These are phyloP conservation scores for Silene latifolia DNA, from an alignment of 148 eudicot genomes.

Conservation along the genomic window DNA sequence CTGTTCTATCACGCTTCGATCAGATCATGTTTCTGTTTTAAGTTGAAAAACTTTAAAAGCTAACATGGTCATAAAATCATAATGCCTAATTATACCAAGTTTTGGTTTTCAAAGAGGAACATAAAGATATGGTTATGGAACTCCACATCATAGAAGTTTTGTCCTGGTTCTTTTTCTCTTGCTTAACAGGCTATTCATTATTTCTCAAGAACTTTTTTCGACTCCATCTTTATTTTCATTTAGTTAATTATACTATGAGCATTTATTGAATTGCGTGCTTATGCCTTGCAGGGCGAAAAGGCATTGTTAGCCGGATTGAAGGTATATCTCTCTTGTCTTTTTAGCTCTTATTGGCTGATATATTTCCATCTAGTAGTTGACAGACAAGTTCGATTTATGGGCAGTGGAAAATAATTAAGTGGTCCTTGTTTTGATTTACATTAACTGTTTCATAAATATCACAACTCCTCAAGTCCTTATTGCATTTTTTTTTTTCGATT, in stretches of 20 bases:
- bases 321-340: constrained; percentile 37
- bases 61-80: too few species aligned
- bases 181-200: background rate
- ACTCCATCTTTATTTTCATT: background rate
- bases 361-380: background rate
- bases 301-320: constrained; percentile 61
- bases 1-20: background rate
- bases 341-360: background rate
- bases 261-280: constrained; percentile 11
- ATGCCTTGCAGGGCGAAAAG: constrained; percentile 41
- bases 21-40: background rate
- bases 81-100: too few species aligned
- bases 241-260: background rate
- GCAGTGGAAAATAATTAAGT: background rate
- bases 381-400: background rate
- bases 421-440: background rate
- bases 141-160: background rate
- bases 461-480: background rate
- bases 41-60: background rate
- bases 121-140: background rate
- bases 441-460: background rate
- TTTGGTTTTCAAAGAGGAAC: background rate
- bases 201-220: background rate
- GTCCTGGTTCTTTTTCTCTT: background rate
- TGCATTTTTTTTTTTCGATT: too few species aligned